Conservation (phyloP, 768 basidiomycete species). For the Lactifluus volemus region DNA sequence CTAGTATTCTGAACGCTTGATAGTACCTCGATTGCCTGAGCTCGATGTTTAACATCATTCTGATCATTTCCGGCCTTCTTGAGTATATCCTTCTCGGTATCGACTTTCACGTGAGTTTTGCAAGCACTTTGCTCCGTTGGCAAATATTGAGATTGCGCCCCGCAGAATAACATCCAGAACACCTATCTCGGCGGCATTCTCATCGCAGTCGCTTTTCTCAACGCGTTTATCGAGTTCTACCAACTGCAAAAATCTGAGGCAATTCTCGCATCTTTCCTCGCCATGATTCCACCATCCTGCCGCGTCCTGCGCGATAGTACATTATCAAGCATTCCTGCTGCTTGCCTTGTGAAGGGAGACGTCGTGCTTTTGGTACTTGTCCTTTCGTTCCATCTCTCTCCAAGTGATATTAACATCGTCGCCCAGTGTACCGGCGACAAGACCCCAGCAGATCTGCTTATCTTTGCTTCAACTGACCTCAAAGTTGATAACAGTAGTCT, state of each 20-base stretch:
- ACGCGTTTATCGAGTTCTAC: conserved; percentile 60
- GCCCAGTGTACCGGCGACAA: conserved; percentile 57
- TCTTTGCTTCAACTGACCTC: conserved; percentile 52
- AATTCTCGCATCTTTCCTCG: conserved; percentile 62
- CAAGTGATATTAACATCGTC: background rate
- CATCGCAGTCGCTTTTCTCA: conserved; percentile 58
- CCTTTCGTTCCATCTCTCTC: background rate
- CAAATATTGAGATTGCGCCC: conserved; percentile 4
- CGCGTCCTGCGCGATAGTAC: conserved; percentile 52
- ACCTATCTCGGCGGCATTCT: conserved; percentile 65
- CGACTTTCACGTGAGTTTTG: conserved; percentile 40
- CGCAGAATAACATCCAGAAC: conserved; percentile 50
- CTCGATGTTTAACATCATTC: conserved; percentile 56
- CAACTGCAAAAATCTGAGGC: conserved; percentile 70
- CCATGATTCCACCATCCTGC: conserved; percentile 65
- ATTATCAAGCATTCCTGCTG: conserved; percentile 47
- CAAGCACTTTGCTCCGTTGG: background rate
- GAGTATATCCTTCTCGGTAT: conserved; percentile 59
- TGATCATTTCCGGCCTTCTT: conserved; percentile 56
- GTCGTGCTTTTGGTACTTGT: conserved; percentile 47
- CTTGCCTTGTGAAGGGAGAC: conserved; percentile 58
- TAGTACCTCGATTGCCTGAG: conserved; percentile 57
- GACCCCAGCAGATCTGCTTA: conserved; percentile 56
- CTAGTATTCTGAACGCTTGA: background rate
- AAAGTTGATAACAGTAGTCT: conserved; percentile 67